A percentile compares a stretch with the other conserved stretches of the same genome.
These are phyloP conservation scores for Logfia minima DNA, from an alignment of 129 eudicot species.

Conservation along the genomic window DNA sequence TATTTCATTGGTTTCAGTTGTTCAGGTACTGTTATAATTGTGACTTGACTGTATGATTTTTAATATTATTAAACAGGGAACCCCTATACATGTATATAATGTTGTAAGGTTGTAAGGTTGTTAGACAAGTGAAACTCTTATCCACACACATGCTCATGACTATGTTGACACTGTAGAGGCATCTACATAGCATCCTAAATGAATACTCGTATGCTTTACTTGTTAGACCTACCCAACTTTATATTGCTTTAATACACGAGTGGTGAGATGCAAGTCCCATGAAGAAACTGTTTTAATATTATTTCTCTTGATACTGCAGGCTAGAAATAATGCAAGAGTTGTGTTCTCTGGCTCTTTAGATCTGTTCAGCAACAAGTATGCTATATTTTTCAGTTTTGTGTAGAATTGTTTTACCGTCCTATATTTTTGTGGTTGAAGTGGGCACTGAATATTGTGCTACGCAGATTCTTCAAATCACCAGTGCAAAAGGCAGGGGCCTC, in stretches of 20 bases:
- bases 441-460: slow-evolving; percentile 18
- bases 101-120: neutral
- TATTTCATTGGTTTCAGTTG: slow-evolving; percentile 80
- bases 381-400: slow-evolving; percentile 11
- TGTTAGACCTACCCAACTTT: neutral
- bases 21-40: slow-evolving; percentile 52
- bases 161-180: neutral
- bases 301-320: slow-evolving; percentile 44
- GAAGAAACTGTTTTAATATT: slow-evolving; percentile 6
- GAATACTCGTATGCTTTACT: neutral
- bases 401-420: neutral
- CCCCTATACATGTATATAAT: neutral
- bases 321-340: slow-evolving; percentile 89
- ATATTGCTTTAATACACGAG: neutral
- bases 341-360: slow-evolving; percentile 78
- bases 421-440: slow-evolving; percentile 9
- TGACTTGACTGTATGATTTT: neutral
- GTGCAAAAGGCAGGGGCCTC: slow-evolving; percentile 88
- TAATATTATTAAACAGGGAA: neutral
- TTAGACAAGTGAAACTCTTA: neutral
- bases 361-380: slow-evolving; percentile 81
- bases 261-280: neutral
- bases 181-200: neutral
- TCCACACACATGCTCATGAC: neutral
- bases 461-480: slow-evolving; percentile 75